Percentiles rank a stretch among this genome's conserved stretches.
Conservation (phyloP, 2,329 filamentous ascomycete species). For the Neofusicoccum kwambonambiense region DNA sequence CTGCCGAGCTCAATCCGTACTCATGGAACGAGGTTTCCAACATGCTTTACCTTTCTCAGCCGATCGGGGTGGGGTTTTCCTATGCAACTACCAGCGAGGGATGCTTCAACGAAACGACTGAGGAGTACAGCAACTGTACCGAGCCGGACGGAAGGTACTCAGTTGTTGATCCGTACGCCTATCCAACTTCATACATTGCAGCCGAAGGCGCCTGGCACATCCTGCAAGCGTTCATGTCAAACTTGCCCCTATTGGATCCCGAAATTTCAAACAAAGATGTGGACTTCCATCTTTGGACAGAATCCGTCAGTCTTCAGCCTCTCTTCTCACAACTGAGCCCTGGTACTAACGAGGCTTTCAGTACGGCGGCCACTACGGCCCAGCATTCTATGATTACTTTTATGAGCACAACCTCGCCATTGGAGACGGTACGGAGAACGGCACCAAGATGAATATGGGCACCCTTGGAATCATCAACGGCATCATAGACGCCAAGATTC, state of each 20-base stretch:
- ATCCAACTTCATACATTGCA: slow-evolving; percentile 34
- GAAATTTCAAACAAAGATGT: slow-evolving; percentile 50
- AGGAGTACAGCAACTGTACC: background rate
- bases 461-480: slow-evolving; percentile 57
- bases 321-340: background rate
- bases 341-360: background rate
- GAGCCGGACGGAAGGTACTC: background rate
- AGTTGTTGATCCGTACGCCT: background rate
- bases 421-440: slow-evolving; percentile 45
- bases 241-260: slow-evolving; percentile 43
- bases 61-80: slow-evolving; percentile 41
- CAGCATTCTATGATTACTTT: slow-evolving; percentile 57
- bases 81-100: slow-evolving; percentile 28
- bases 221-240: slow-evolving; percentile 35
- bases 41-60: slow-evolving; percentile 41
- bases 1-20: slow-evolving; percentile 37
- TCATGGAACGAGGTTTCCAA: slow-evolving; percentile 41
- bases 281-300: slow-evolving; percentile 55
- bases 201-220: slow-evolving; percentile 38
- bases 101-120: background rate
- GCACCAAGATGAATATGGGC: slow-evolving; percentile 53
- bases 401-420: slow-evolving; percentile 56
- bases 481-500: slow-evolving; percentile 51
- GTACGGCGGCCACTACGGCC: slow-evolving; percentile 51
- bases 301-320: slow-evolving; percentile 22